Evolutionary conservation across 140 eudicot species (phyloP).

Genomic region (Stevia rebaudiana): DNA sequence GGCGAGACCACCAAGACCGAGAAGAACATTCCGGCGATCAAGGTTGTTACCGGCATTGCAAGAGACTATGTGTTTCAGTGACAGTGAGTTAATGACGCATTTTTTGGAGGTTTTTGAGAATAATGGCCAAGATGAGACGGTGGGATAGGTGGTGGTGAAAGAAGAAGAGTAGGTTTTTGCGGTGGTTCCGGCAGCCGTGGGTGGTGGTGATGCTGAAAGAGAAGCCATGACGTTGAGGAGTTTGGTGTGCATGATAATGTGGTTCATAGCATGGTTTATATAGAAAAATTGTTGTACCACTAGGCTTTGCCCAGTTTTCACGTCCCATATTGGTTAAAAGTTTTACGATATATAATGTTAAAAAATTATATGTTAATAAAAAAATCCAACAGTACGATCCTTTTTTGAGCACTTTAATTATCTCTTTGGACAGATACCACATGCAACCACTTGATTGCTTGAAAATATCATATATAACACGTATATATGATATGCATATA

Average conservation of each 20-base stretch:
- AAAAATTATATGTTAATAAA: no score
- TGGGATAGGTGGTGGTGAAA: slow-evolving; percentile 16
- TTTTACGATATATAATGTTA: background rate
- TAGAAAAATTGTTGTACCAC: slow-evolving; percentile 19
- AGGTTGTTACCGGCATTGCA: slow-evolving; percentile 23
- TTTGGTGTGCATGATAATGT: slow-evolving; percentile 17
- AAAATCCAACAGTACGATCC: background rate
- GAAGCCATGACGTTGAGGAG: slow-evolving; percentile 28
- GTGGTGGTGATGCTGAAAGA: slow-evolving; percentile 2
- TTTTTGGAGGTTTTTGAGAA: slow-evolving; percentile 28
- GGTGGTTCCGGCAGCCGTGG: slow-evolving; percentile 21
- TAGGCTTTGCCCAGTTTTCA: slow-evolving; percentile 13
- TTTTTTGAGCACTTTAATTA: no score
- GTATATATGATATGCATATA: no score
- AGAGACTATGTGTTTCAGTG: slow-evolving; percentile 25
- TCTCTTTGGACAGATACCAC: background rate
- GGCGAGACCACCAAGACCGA: slow-evolving; percentile 48
- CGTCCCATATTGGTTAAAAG: slow-evolving; percentile 11
- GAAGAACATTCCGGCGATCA: slow-evolving; percentile 25
- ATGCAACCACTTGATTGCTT: slow-evolving; percentile 6
- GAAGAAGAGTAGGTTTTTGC: slow-evolving; percentile 20
- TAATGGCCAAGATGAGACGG: slow-evolving; percentile 25
- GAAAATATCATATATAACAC: no score
- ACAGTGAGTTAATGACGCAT: slow-evolving; percentile 9
- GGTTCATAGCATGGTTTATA: slow-evolving; percentile 13